Evolutionary conservation across 441 rosid genomes (phyloP).

Genomic region (Lepidium campestre): DNA sequence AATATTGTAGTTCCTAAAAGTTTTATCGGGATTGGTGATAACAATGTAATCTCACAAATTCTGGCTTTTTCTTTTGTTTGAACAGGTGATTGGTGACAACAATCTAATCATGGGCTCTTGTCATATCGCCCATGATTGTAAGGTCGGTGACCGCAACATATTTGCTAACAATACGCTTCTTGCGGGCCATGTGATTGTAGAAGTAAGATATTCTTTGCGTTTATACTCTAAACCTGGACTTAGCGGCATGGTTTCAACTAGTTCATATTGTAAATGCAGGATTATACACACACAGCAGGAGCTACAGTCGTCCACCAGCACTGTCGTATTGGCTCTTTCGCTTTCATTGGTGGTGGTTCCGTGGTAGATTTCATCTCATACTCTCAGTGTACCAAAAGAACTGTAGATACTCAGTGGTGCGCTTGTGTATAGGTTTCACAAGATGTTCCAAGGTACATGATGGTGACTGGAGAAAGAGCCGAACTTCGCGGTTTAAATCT

Average conservation of each 20-base stretch:
- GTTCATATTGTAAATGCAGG: constrained; percentile 43
- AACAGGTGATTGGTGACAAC: constrained; percentile 76
- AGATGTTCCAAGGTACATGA: constrained; percentile 85
- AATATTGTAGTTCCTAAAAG: not conserved
- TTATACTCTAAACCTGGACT: not conserved
- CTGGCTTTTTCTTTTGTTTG: no score
- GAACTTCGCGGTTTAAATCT: constrained; percentile 85
- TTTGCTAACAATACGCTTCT: constrained; percentile 86
- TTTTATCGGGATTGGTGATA: constrained; percentile 58
- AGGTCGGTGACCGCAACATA: constrained; percentile 77
- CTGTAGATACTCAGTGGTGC: not conserved
- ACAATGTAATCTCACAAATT: constrained; percentile 46
- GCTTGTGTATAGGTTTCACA: constrained; percentile 61
- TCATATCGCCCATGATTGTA: constrained; percentile 95
- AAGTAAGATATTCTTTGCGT: constrained; percentile 42
- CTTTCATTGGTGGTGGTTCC: constrained; percentile 92
- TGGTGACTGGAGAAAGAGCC: constrained; percentile 94
- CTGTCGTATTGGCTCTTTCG: constrained; percentile 69
- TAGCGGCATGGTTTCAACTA: constrained; percentile 7
- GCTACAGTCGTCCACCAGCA: constrained; percentile 83
- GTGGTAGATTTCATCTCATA: constrained; percentile 51
- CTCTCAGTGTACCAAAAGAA: not conserved
- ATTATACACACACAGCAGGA: constrained; percentile 78
- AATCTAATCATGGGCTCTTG: constrained; percentile 97
- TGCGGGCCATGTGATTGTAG: constrained; percentile 84